Conservation (phyloP, 805 yeast species). For the Kurtzmaniella cleridarum region DNA sequence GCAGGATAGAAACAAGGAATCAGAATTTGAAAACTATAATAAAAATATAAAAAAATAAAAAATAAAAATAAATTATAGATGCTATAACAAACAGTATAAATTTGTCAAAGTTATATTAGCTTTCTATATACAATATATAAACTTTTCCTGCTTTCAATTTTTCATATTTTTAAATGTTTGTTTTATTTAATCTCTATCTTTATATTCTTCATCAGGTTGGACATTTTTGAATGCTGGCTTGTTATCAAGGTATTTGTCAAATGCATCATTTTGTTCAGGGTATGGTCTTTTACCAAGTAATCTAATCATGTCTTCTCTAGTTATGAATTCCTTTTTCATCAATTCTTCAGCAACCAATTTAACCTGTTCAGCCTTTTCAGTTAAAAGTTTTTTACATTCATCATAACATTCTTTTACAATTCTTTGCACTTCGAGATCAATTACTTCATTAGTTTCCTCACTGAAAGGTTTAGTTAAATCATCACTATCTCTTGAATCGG, state of each 20-base stretch:
- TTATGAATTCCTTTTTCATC: slow-evolving; percentile 79
- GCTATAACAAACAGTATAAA: too few relatives aligned
- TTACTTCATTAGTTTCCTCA: slow-evolving; percentile 74
- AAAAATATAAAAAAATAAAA: too few relatives aligned
- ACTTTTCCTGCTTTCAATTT: too few relatives aligned
- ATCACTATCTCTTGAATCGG: slow-evolving; percentile 62
- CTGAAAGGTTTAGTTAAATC: slow-evolving; percentile 82
- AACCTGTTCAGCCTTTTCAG: slow-evolving; percentile 68
- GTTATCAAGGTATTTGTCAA: slow-evolving; percentile 64
- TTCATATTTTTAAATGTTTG: background rate
- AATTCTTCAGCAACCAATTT: slow-evolving; percentile 84
- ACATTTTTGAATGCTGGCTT: slow-evolving; percentile 38
- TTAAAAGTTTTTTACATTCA: slow-evolving; percentile 63
- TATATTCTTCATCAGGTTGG: slow-evolving; percentile 21
- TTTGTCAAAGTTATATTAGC: background rate
- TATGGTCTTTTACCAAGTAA: slow-evolving; percentile 88
- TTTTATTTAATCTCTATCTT: slow-evolving; percentile 10
- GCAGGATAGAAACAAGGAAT: too few relatives aligned
- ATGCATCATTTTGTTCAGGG: slow-evolving; percentile 86
- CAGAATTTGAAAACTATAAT: too few relatives aligned
- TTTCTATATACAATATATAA: background rate
- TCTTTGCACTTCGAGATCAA: slow-evolving; percentile 79
- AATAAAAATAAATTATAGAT: too few relatives aligned
- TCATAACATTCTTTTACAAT: slow-evolving; percentile 72
- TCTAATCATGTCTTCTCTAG: slow-evolving; percentile 90